phyloP scores from a whole-genome alignment of 257 asterid genomes.

The Forsythia suspensa region DNA sequence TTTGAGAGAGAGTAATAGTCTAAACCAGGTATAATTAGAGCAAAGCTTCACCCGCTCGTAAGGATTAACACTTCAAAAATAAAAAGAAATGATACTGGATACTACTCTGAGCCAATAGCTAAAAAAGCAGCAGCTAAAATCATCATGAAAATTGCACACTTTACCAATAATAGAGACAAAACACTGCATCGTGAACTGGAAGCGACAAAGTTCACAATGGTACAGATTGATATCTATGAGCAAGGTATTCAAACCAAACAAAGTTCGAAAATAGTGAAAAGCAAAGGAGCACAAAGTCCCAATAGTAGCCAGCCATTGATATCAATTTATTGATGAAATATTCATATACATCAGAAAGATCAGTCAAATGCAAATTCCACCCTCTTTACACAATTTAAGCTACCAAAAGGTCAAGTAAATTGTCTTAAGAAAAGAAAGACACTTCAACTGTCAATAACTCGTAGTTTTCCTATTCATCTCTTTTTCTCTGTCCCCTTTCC shows the following conservation, averaged over 20 bases:
- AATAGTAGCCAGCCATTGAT: neutral
- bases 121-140: too few species aligned
- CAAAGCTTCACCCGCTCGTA: too few species aligned
- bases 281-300: too few species aligned
- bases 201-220: too few species aligned
- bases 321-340: slow-evolving; percentile 2
- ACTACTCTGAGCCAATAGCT: too few species aligned
- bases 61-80: too few species aligned
- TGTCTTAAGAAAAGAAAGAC: slow-evolving; percentile 18
- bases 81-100: too few species aligned
- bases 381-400: slow-evolving; percentile 2
- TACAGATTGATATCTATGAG: neutral
- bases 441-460: slow-evolving; percentile 21
- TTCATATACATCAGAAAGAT: neutral
- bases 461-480: slow-evolving; percentile 1
- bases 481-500: slow-evolving; percentile 19
- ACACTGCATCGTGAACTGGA: too few species aligned
- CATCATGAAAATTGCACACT: too few species aligned
- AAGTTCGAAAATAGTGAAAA: neutral
- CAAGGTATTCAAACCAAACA: slow-evolving; percentile 3
- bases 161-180: too few species aligned
- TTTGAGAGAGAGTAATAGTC: too few species aligned
- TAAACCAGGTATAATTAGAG: too few species aligned
- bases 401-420: neutral
- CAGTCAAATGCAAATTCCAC: neutral